Percentiles rank a stretch among this genome's conserved stretches.
Conservation (phyloP, 257 asterid genomes). For the Jacaranda mimosifolia region DNA sequence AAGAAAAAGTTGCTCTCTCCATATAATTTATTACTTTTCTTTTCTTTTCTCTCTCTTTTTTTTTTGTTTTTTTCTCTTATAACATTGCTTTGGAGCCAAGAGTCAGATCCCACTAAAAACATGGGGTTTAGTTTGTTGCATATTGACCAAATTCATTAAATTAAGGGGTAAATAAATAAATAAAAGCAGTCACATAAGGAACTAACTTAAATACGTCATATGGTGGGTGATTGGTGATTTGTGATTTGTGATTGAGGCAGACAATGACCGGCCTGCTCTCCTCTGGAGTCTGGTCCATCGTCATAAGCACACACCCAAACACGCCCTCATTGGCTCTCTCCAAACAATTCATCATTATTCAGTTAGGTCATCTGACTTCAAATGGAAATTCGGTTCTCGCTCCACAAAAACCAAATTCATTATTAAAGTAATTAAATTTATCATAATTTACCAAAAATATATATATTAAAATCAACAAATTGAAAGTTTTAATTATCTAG, state of each 20-base stretch:
- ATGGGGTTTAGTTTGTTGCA: constrained; percentile 22
- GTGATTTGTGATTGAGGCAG: constrained; percentile 27
- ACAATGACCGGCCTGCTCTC: constrained; percentile 11
- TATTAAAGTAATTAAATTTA: too few species aligned
- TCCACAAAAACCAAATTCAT: too few species aligned
- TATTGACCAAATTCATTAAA: constrained; percentile 8
- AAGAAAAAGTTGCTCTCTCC: not conserved
- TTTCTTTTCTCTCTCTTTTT: not conserved
- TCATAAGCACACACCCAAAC: constrained; percentile 27
- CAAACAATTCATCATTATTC: not conserved
- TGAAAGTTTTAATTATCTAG: too few species aligned
- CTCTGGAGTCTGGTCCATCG: constrained; percentile 24
- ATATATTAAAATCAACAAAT: too few species aligned
- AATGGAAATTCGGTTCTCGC: too few species aligned
- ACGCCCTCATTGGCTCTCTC: constrained; percentile 23
- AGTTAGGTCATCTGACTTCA: constrained; percentile 25
- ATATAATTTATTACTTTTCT: not conserved
- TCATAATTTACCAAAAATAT: too few species aligned
- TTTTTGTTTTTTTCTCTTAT: not conserved
- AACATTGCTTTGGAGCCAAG: constrained; percentile 23
- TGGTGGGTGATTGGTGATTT: not conserved
- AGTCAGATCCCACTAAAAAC: constrained; percentile 42
- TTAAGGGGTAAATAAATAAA: not conserved
- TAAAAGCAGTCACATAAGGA: constrained; percentile 32
- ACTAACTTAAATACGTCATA: constrained; percentile 44